Evolutionary conservation across 1,284 basidiomycete genomes (phyloP), one percentile per base, ranked within the genome.

Genomic region (Apiotrichum gracile): DNA sequence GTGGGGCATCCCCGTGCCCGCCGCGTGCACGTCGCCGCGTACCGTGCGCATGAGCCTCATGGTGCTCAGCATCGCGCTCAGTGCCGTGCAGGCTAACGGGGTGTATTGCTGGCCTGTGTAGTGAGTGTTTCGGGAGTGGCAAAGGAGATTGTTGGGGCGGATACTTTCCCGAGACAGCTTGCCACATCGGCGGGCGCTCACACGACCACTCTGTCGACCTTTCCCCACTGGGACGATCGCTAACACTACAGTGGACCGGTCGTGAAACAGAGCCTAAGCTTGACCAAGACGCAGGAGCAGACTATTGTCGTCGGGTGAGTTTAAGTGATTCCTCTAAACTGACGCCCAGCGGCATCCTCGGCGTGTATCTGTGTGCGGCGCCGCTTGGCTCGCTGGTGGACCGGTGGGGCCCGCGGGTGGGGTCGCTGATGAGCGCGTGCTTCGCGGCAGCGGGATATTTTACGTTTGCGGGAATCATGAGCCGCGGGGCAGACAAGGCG

Each of bases 101-200:
- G 73, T 74, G n/a, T 75, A 74, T 57, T 72, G 65, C 48, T 76
- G 73, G 73, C 71, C 72, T 2, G 72, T 72, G 1, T 76, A 76
- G 67, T 69, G 54, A 50, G 67, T 61, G 13, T 1, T 12, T 31
- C 2, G n/a, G 31, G 17, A 3, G 37, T n/a, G n/a, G n/a, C n/a
- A n/a, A n/a, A n/a, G n/a, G n/a, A n/a, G n/a, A n/a, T n/a, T n/a
- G n/a, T n/a, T n/a, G n/a, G n/a, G n/a, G n/a, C n/a, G n/a, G n/a
- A n/a, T n/a, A n/a, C n/a, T n/a, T n/a, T n/a, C n/a, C n/a, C n/a
- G n/a, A n/a, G n/a, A n/a, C n/a, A n/a, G n/a, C n/a, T n/a, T n/a
- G n/a, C n/a, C n/a, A n/a, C n/a, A n/a, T n/a, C n/a, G n/a, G n/a
- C n/a, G n/a, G n/a, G n/a, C n/a, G n/a, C n/a, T n/a, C n/a, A n/a